Percentiles rank a stretch among this genome's conserved stretches.
Evolutionary conservation across 352 stramenopile species (phyloP).

Genomic region (Globisporangium paddicum): DNA sequence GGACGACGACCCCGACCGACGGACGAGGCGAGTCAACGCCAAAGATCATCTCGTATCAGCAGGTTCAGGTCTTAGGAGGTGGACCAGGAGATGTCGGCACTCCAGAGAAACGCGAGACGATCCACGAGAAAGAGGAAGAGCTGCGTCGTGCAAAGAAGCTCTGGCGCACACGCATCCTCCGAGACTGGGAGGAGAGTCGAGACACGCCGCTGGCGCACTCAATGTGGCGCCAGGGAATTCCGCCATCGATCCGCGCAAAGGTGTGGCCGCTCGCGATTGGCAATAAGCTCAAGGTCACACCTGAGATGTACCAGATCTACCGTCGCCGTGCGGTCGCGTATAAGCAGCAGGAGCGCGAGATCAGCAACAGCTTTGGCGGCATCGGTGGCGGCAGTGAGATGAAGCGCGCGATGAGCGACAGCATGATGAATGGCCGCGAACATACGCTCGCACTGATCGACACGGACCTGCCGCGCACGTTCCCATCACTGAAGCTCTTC

Average conservation of each 20-base stretch:
- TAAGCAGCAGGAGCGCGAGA: conserved; percentile 47
- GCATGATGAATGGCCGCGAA: conserved; percentile 27
- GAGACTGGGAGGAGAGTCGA: conserved; percentile 73
- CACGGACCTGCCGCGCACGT: conserved; percentile 83
- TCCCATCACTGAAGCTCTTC: conserved; percentile 77
- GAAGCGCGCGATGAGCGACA: not conserved
- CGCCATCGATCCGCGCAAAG: conserved; percentile 68
- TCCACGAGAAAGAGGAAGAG: conserved; percentile 80
- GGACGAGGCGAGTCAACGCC: not conserved
- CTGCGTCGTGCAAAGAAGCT: conserved; percentile 79
- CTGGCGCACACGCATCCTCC: conserved; percentile 72
- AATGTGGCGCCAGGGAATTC: conserved; percentile 79
- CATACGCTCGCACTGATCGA: conserved; percentile 82
- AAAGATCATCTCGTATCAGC: conserved; percentile 8
- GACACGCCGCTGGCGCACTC: conserved; percentile 70
- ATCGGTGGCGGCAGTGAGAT: conserved; percentile 31
- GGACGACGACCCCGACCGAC: conserved; percentile 12
- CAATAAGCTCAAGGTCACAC: conserved; percentile 83
- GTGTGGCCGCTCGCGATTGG: conserved; percentile 85
- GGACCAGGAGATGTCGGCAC: not conserved
- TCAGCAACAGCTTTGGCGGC: conserved; percentile 21
- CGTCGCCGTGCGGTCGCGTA: conserved; percentile 49
- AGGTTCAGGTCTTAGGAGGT: not conserved
- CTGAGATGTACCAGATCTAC: conserved; percentile 86
- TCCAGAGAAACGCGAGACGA: conserved; percentile 29